Conservation (phyloP, 345 rosid genomes). For the Hibiscus mutabilis region DNA sequence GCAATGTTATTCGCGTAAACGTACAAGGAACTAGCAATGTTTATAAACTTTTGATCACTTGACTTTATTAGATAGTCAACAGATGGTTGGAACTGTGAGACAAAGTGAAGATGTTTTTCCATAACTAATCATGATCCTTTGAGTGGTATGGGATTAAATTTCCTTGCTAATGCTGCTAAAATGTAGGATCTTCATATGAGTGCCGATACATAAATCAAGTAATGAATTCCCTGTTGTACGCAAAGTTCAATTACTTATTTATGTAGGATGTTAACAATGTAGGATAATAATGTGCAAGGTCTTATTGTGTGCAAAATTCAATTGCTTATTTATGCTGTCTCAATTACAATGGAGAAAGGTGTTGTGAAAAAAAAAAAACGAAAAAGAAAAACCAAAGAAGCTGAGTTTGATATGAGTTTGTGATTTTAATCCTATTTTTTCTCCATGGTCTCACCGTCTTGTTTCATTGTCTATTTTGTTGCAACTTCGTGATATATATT, state of each 20-base stretch:
- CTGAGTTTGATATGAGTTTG: not conserved
- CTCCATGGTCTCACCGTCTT: not conserved
- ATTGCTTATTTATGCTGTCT: not conserved
- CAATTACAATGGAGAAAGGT: not conserved
- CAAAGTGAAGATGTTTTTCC: not conserved
- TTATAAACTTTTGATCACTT: not conserved
- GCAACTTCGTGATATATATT: not conserved
- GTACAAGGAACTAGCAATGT: not conserved
- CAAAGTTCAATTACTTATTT: not conserved
- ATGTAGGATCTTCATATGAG: not conserved
- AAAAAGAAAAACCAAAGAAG: not conserved
- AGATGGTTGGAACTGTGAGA: not conserved
- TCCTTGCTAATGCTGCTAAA: not conserved
- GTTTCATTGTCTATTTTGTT: not conserved
- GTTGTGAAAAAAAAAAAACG: not conserved
- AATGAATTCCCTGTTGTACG: not conserved
- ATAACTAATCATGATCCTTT: too few relatives aligned
- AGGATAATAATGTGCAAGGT: not conserved
- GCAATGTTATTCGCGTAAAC: not conserved
- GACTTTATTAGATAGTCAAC: not conserved
- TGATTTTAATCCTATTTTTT: not conserved
- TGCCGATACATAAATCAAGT: not conserved
- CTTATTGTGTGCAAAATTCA: not conserved
- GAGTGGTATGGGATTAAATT: not conserved
- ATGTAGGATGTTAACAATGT: not conserved